Base-by-base conservation (phyloP, 1,139 yeast species). In the Geotrichum klebahnii region DNA sequence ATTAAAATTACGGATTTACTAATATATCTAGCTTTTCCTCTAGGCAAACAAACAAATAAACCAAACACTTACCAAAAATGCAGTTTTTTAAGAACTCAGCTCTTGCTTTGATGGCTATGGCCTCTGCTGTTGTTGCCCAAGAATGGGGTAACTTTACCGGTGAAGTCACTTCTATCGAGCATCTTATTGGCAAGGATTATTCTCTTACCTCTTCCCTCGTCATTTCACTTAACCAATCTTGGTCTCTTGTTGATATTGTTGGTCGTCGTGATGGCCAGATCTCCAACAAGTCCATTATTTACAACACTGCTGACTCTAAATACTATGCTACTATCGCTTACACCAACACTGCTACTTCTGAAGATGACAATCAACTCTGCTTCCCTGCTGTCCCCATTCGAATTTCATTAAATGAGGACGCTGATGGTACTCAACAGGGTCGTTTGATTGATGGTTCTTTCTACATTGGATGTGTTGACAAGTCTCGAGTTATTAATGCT, bases 141-240 rank as follows among this genome's bases (percentile, higher is more conserved):
- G 48, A 45, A 10, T 52, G 54, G 54, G 54, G 54, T 14, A 39
- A 37, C 33, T 42, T 52, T 23, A 14, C 54, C 16, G 54, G 54
- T 17, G 35, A 52, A n/a, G 54, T 52, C 34, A 12, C 48, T 10
- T 14, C 36, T 16, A 44, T 52, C 20, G 16, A 48, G 12, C 34
- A 37, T 38, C 24, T 52, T 12, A 44, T 42, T 32, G 49, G 49
- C 32, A 37, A 38, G 5, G 47, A 52, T 32, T 52, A 45, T 38
- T 36, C 50, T 20, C 46, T 52, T 2, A 40, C 51, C 3, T 52
- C 54, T 10, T 34, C 41, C n/a, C 44, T 52, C 10, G 35, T 28
- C 29, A 29, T 52, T 22, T 10, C 50, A 1, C 47, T 52, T 5
- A 46, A 45, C 38, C 24, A 26, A 4, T 34, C 48, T n/a, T 52